Conservation (phyloP, 1,284 basidiomycete species). For the Trametes hirsuta region DNA sequence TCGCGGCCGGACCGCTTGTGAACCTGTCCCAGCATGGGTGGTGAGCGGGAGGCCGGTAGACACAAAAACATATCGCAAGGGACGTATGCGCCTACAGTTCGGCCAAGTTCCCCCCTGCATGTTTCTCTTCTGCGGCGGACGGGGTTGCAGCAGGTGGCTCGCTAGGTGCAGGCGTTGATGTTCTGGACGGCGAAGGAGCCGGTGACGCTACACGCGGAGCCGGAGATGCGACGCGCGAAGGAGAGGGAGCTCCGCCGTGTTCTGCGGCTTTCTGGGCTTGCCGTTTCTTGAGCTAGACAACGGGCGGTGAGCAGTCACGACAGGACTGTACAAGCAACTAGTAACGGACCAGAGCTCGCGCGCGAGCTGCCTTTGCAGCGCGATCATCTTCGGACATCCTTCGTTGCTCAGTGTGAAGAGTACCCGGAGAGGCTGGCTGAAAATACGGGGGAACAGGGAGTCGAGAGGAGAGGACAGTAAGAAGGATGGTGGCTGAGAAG, state of each 20-base stretch:
- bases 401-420: neutral
- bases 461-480: neutral
- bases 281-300: constrained; percentile 64
- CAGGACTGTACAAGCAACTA: neutral
- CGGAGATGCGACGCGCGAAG: constrained; percentile 35
- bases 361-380: constrained; percentile 77
- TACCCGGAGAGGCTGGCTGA: neutral
- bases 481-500: constrained; percentile 7
- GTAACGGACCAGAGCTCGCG: constrained; percentile 69
- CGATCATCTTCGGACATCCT: constrained; percentile 73
- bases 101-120: constrained; percentile 25
- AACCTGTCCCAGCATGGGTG: constrained; percentile 28
- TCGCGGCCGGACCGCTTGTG: constrained; percentile 22
- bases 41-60: neutral
- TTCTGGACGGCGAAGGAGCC: constrained; percentile 53
- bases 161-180: constrained; percentile 49
- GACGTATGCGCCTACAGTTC: constrained; percentile 32
- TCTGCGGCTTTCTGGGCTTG: constrained; percentile 64
- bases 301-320: constrained; percentile 14
- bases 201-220: constrained; percentile 36
- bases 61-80: neutral
- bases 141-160: constrained; percentile 30
- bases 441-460: neutral
- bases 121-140: constrained; percentile 20
- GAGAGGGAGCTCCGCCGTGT: constrained; percentile 32